Evolutionary conservation across 2,329 filamentous ascomycete genomes (phyloP).

Genomic region (Fusarium ambrosium): DNA sequence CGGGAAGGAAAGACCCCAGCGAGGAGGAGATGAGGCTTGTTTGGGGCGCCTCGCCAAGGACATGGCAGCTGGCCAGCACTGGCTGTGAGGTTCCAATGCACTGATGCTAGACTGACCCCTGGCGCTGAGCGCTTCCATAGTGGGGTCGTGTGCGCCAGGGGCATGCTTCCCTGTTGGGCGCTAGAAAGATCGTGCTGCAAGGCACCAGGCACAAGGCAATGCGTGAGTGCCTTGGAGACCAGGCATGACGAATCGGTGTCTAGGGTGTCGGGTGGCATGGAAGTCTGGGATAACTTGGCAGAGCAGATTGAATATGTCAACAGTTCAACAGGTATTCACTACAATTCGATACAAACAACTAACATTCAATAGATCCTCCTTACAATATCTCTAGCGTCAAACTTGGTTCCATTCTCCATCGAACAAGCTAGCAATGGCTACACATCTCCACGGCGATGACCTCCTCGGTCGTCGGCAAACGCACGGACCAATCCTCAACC

Average conservation of each 20-base stretch:
- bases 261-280: conserved; percentile 22
- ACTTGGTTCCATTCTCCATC: background rate
- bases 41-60: conserved; percentile 39
- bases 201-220: conserved; percentile 41
- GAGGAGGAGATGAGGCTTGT: conserved; percentile 47
- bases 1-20: conserved; percentile 14
- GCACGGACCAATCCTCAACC: conserved; percentile 11
- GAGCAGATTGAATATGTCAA: background rate
- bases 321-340: background rate
- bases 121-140: conserved; percentile 29
- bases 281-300: conserved; percentile 7
- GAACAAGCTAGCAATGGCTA: background rate
- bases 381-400: background rate
- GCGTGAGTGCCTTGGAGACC: conserved; percentile 14
- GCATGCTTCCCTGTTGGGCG: conserved; percentile 20
- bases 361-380: background rate
- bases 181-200: conserved; percentile 39
- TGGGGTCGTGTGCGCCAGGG: conserved; percentile 12
- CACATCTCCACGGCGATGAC: conserved; percentile 7
- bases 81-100: conserved; percentile 12
- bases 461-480: conserved; percentile 15
- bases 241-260: conserved; percentile 15
- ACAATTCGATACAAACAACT: background rate
- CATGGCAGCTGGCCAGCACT: conserved; percentile 31
- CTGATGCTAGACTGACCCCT: conserved; percentile 36